Evolutionary conservation across 805 yeast species (phyloP).

Genomic region (Teunomyces stri): DNA sequence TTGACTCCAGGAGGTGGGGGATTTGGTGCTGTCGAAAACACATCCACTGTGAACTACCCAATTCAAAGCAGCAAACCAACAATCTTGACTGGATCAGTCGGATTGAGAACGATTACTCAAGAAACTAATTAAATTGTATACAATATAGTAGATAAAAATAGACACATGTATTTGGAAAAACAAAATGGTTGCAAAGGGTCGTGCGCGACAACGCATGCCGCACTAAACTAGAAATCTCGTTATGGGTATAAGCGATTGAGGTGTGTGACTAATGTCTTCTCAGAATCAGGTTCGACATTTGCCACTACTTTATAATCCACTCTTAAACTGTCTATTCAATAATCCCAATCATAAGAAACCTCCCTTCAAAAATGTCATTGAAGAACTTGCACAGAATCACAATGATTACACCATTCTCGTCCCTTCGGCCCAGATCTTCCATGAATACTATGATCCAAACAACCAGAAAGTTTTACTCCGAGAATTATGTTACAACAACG

Average conservation of each 20-base stretch:
- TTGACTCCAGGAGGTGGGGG: conserved; percentile 48
- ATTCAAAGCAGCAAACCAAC: conserved; percentile 22
- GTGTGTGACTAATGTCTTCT: conserved; percentile 5
- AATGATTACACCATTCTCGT: conserved; percentile 59
- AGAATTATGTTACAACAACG: conserved; percentile 52
- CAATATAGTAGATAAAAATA: not conserved
- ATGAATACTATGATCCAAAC: conserved; percentile 28
- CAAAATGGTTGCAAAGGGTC: not conserved
- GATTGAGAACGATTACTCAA: conserved; percentile 31
- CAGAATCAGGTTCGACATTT: conserved; percentile 29
- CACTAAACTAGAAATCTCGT: not conserved
- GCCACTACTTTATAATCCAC: conserved; percentile 60
- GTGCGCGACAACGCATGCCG: not conserved
- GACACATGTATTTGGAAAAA: not conserved
- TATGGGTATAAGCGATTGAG: not conserved
- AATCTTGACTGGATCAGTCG: conserved; percentile 37
- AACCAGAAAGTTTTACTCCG: conserved; percentile 32
- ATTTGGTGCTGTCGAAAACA: conserved; percentile 23
- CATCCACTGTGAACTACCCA: conserved; percentile 18
- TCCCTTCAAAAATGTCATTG: conserved; percentile 47
- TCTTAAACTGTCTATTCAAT: conserved; percentile 64
- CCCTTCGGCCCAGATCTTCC: conserved; percentile 54
- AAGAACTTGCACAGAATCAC: conserved; percentile 41
- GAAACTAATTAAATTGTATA: conserved; percentile 29
- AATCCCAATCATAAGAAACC: conserved; percentile 47